Evolutionary conservation across 257 asterid genomes (phyloP), one percentile per base, ranked within the genome.

Genomic region (Solanum microdontum): DNA sequence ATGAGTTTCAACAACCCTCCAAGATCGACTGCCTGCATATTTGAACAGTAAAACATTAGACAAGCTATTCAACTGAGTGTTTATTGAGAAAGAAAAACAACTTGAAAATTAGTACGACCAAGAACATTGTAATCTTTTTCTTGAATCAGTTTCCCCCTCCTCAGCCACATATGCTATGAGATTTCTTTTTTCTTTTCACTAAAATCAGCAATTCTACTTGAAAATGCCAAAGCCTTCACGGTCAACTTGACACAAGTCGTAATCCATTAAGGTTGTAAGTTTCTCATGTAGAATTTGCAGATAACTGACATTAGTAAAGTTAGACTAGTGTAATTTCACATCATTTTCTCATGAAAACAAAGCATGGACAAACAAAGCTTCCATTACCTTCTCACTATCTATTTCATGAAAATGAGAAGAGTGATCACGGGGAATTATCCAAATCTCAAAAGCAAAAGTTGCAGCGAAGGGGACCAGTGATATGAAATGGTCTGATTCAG

Each of bases 401-500:
- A 97, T 89, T 75, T 93, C 95, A 33, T 93, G 95, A 85, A 97
- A 96, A 93, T 96, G 97, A 84, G 95, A 92, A 51, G 98, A 89
- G 91, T 97, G 99, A 21, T 87, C 90, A n/a, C 94, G 93, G 23
- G 99, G 99, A 87, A 97, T 88, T 85, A 93, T 94, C 99, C 99
- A 97, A 85, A 95, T 91, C 93, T 97, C 99, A 66, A 97, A 97
- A 58, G 99, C 98, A 88, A 88, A 94, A 11, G 89, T 90, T 1
- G 98, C 98, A 19, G 99, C 98, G 88, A 88, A 94, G 26, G 99
- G 99, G 60, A 93, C 98, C 58, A 97, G 80, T 8, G 99, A 92
- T 76, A 90, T 82, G 87, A 96, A 96, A 91, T 94, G 94, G 87
- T 82, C 83, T 15, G 99, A 96, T 77, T 93, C 95, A 77, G 92